A percentile compares a stretch with the other conserved stretches of the same genome.
These are phyloP conservation scores for Macrolepiota dolichaula DNA, from an alignment of 768 basidiomycete species.

Conservation along the genomic window DNA sequence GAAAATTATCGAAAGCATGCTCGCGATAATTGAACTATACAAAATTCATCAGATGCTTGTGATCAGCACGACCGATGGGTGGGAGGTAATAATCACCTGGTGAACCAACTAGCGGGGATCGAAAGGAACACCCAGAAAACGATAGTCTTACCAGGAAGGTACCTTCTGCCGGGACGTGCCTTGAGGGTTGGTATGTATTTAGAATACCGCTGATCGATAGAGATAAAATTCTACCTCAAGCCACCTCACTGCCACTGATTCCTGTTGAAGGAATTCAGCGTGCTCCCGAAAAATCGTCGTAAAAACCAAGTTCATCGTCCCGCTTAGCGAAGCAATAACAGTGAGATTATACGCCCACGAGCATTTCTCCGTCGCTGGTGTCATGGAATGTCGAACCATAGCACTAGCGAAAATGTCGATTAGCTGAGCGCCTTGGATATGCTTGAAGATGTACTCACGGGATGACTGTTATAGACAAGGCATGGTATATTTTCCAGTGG, in stretches of 20 bases:
- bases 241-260: not conserved
- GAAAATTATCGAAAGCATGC: too few species aligned
- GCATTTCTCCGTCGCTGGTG: not conserved
- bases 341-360: not conserved
- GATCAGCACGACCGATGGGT: too few species aligned
- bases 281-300: not conserved
- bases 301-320: not conserved
- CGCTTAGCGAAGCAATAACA: not conserved
- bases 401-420: not conserved
- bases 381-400: not conserved
- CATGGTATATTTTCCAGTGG: not conserved
- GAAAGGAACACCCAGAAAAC: not conserved
- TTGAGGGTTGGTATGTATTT: not conserved
- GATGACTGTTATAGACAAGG: not conserved
- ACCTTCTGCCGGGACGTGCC: not conserved
- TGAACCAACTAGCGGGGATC: not conserved
- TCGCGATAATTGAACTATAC: too few species aligned
- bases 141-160: not conserved
- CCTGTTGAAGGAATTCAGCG: not conserved
- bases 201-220: not conserved
- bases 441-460: not conserved
- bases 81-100: not conserved
- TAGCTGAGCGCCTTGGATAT: not conserved
- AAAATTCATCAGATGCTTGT: too few species aligned
- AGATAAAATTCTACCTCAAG: not conserved